Percentiles rank a stretch among this genome's conserved stretches.
phyloP scores from a whole-genome alignment of 169 alveolate species.

The Eimeria acervulina region DNA sequence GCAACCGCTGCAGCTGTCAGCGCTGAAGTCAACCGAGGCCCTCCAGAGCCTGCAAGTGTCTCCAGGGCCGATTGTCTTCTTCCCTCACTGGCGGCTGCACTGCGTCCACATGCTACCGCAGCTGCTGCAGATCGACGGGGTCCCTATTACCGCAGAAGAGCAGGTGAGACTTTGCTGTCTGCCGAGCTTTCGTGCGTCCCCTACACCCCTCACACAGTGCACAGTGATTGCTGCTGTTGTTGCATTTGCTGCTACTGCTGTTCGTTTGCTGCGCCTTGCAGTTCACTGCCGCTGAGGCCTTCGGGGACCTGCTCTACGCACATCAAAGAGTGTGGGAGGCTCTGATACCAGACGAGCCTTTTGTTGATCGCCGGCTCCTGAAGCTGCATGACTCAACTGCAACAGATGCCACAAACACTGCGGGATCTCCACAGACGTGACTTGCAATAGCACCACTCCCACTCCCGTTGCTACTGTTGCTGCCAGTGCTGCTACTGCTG shows the following conservation, averaged over 20 bases:
- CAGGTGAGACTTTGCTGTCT: slow-evolving; percentile 35
- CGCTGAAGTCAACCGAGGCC: slow-evolving; percentile 30
- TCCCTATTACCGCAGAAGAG: slow-evolving; percentile 72
- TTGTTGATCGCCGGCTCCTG: slow-evolving; percentile 70
- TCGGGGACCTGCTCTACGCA: slow-evolving; percentile 55
- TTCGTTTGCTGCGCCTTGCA: slow-evolving; percentile 12
- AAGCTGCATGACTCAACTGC: slow-evolving; percentile 35
- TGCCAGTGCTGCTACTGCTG: not conserved
- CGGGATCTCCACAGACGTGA: not conserved
- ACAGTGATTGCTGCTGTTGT: not conserved
- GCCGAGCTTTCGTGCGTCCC: not conserved
- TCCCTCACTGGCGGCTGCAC: slow-evolving; percentile 64
- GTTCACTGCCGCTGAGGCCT: slow-evolving; percentile 74
- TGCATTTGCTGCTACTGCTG: not conserved
- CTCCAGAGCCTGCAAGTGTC: slow-evolving; percentile 49
- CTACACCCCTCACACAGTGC: not conserved
- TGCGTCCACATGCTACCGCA: slow-evolving; percentile 63
- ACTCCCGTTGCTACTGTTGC: not conserved
- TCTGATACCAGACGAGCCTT: slow-evolving; percentile 73
- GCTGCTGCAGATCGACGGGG: slow-evolving; percentile 61
- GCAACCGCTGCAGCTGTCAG: slow-evolving; percentile 18
- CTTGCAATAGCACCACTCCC: not conserved
- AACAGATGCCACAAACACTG: slow-evolving; percentile 14
- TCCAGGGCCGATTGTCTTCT: slow-evolving; percentile 67
- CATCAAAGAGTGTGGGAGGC: slow-evolving; percentile 71